A percentile compares a stretch with the other conserved stretches of the same genome.
Conservation (phyloP, 768 basidiomycete genomes). For the Lactarius vividus region DNA sequence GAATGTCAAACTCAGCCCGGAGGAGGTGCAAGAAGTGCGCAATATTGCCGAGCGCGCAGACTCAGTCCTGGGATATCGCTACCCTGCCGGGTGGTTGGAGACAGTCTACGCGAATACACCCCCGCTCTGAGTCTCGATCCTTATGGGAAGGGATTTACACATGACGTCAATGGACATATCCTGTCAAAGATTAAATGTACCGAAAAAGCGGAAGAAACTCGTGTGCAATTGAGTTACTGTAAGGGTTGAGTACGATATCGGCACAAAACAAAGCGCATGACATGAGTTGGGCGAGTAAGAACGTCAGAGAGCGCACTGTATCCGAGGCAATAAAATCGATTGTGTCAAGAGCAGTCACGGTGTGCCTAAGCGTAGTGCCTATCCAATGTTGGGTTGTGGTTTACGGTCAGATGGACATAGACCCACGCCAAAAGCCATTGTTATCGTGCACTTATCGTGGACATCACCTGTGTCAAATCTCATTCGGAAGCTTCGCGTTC, state of each 20-base stretch:
- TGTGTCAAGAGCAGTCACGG: background rate
- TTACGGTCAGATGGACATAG: background rate
- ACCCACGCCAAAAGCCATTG: background rate
- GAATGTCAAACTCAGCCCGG: conserved; percentile 18
- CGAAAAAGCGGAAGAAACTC: background rate
- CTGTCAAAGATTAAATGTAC: background rate
- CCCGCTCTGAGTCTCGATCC: conserved; percentile 2
- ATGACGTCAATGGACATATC: background rate
- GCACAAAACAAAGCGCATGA: background rate
- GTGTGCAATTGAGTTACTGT: background rate
- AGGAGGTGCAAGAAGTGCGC: conserved; percentile 19
- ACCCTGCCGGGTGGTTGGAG: conserved; percentile 9
- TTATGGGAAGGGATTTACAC: background rate
- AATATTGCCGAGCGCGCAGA: conserved; percentile 19
- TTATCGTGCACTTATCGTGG: background rate
- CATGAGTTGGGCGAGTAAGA: background rate
- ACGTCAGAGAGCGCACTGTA: background rate
- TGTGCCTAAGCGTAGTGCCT: background rate
- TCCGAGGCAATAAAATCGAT: background rate
- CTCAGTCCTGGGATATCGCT: conserved; percentile 18
- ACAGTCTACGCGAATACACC: conserved; percentile 16
- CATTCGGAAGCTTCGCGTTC: background rate
- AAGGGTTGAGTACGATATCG: background rate
- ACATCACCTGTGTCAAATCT: background rate
- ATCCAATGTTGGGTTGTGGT: background rate